phyloP scores from a whole-genome alignment of 225 moss, liverwort and hornwort species.

The Polytrichum formosum region DNA sequence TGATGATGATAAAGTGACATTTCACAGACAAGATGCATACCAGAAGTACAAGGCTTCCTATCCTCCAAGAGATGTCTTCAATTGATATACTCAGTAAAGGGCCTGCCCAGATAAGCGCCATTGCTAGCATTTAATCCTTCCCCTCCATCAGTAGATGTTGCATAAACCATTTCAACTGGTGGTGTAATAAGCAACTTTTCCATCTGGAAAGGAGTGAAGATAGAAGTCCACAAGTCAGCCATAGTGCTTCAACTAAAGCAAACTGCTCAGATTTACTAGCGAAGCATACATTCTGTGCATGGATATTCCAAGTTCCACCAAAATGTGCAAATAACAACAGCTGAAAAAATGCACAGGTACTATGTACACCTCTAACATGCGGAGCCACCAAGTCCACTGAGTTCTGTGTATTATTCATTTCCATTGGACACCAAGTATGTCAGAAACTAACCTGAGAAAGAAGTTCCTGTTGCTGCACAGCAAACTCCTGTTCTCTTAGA shows the following conservation, averaged over 20 bases:
- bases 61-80: slow-evolving; percentile 11
- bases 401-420: neutral
- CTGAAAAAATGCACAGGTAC: too few relatives aligned
- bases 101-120: slow-evolving; percentile 30
- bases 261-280: too few relatives aligned
- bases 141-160: slow-evolving; percentile 28
- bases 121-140: slow-evolving; percentile 21
- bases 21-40: slow-evolving; percentile 1
- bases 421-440: neutral
- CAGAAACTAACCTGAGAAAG: slow-evolving; percentile 38
- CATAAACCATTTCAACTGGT: slow-evolving; percentile 14
- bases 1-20: neutral
- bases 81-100: slow-evolving; percentile 43
- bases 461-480: slow-evolving; percentile 59
- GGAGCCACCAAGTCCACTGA: neutral
- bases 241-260: neutral
- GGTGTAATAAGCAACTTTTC: slow-evolving; percentile 41
- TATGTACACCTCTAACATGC: too few relatives aligned
- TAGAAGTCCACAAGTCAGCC: slow-evolving; percentile 15
- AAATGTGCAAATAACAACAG: neutral
- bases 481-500: slow-evolving; percentile 56
- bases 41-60: neutral
- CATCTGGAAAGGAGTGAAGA: slow-evolving; percentile 27
- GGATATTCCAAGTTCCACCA: neutral
- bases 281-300: too few relatives aligned